Conservation (phyloP, 1,284 basidiomycete species). For the Rhodotorula glutinis region DNA sequence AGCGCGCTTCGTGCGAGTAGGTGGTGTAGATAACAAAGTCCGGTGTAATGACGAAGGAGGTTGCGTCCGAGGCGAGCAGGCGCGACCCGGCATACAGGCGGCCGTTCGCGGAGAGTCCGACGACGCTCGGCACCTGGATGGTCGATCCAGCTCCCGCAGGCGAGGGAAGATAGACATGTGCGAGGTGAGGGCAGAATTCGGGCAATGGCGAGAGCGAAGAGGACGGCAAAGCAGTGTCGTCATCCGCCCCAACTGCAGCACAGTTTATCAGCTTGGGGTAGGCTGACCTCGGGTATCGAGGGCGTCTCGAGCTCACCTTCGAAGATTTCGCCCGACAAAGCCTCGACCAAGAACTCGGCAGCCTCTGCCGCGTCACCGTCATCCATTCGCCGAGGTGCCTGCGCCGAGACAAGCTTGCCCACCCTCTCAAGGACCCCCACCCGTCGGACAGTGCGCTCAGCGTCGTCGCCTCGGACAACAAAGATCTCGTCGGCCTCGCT, state of each 20-base stretch:
- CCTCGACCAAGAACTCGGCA: constrained; percentile 53
- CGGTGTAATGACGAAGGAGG: constrained; percentile 73
- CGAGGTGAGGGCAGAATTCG: constrained; percentile 59
- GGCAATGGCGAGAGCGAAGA: constrained; percentile 54
- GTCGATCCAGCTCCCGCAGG: constrained; percentile 33
- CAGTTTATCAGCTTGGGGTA: not conserved
- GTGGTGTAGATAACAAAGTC: constrained; percentile 85
- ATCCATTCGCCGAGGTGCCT: constrained; percentile 5
- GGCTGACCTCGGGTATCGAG: no score
- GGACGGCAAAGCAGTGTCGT: constrained; percentile 28
- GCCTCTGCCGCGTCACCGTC: constrained; percentile 37
- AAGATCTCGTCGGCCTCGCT: constrained; percentile 28
- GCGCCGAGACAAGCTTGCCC: constrained; percentile 52
- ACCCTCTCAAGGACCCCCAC: constrained; percentile 43
- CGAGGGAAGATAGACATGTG: constrained; percentile 42
- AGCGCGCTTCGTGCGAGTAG: constrained; percentile 74
- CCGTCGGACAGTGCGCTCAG: not conserved
- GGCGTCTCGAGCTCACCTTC: constrained; percentile 51
- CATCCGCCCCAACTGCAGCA: constrained; percentile 27
- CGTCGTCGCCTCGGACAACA: constrained; percentile 9
- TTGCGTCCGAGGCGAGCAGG: constrained; percentile 36
- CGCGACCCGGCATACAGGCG: constrained; percentile 42
- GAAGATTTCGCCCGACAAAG: constrained; percentile 56
- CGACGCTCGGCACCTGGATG: constrained; percentile 13
- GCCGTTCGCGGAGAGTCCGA: constrained; percentile 47